Base-by-base conservation (phyloP, 129 eudicot genomes). In the Dittrichia graveolens region DNA sequence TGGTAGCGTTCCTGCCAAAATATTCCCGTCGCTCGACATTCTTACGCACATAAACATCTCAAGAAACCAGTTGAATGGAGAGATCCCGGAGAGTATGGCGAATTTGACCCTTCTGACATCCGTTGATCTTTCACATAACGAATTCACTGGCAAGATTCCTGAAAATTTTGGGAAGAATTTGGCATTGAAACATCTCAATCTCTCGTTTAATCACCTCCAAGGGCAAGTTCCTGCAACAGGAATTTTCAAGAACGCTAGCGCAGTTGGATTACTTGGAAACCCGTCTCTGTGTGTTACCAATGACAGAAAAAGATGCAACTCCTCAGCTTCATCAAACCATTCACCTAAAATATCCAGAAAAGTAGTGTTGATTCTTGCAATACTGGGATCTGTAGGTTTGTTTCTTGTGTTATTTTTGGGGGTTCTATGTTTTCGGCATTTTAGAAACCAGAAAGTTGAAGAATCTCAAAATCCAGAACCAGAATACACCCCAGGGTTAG, bases 191-290 rank as follows among this genome's bases (percentile, higher is more conserved):
- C 57, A 75, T 40, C 89, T 89, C 80, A 83, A 92, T 65, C 91
- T 92, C 62, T 89, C 98, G 9, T 85, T 73, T 86, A 93, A 89
- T 65, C 74, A 75, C 48, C 95, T 93, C 5, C 83, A 93, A 79
- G 98, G 98, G 42, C 86, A 64, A 47, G 80, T 87, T 75, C 96
- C 92, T 1, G 73, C 78, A 45, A 48, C 43, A 0, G 96, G 93
- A 31, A 37, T 80, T 34, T 86, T 92, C 66, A 72, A 42, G 57
- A 83, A 83, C 78, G 46, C 65, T 7, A 80, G 72, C 7, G 68
- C 69, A 18, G 38, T 84, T 8, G 85, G 61, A 73, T 83, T 94
- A 67, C 53, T 18, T 8, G 99, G 99, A 45, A 94, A 94, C 47
- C 83, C 84, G 46, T 79, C 61, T 40, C 86, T 94, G 3, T 90